A percentile compares a stretch with the other conserved stretches of the same genome.
Conservation (phyloP, 2,329 filamentous ascomycete species). For the Alternaria ethzedia region DNA sequence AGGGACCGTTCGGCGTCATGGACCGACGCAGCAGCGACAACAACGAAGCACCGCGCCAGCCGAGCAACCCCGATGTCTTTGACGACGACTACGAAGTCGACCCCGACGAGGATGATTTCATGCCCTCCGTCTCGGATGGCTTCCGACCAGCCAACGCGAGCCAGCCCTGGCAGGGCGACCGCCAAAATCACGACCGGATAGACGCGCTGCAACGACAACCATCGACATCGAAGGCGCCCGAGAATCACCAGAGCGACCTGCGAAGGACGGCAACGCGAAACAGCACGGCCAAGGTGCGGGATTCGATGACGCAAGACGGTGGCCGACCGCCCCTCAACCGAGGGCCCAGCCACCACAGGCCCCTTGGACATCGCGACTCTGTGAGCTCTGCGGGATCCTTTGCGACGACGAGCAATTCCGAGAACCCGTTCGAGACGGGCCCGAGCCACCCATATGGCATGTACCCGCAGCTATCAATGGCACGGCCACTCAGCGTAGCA, state of each 20-base stretch:
- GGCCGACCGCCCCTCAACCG: slow-evolving; percentile 28
- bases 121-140: slow-evolving; percentile 53
- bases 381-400: slow-evolving; percentile 52
- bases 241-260: slow-evolving; percentile 30
- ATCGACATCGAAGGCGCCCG: slow-evolving; percentile 28
- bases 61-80: slow-evolving; percentile 53
- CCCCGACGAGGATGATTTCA: slow-evolving; percentile 50
- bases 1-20: slow-evolving; percentile 46
- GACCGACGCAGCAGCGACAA: slow-evolving; percentile 45
- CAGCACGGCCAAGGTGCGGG: slow-evolving; percentile 45
- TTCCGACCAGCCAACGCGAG: slow-evolving; percentile 50
- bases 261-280: slow-evolving; percentile 45
- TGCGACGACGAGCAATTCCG: slow-evolving; percentile 50
- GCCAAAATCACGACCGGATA: slow-evolving; percentile 34
- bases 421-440: slow-evolving; percentile 74
- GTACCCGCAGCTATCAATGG: slow-evolving; percentile 72
- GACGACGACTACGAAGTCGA: slow-evolving; percentile 57
- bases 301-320: slow-evolving; percentile 32
- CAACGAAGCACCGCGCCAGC: slow-evolving; percentile 36
- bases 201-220: slow-evolving; percentile 30
- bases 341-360: slow-evolving; percentile 30
- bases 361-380: slow-evolving; percentile 44
- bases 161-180: slow-evolving; percentile 23
- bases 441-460: slow-evolving; percentile 86
- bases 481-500: slow-evolving; percentile 68